Base-by-base conservation (phyloP, 768 basidiomycete species). In the Trametopsis cervina region DNA sequence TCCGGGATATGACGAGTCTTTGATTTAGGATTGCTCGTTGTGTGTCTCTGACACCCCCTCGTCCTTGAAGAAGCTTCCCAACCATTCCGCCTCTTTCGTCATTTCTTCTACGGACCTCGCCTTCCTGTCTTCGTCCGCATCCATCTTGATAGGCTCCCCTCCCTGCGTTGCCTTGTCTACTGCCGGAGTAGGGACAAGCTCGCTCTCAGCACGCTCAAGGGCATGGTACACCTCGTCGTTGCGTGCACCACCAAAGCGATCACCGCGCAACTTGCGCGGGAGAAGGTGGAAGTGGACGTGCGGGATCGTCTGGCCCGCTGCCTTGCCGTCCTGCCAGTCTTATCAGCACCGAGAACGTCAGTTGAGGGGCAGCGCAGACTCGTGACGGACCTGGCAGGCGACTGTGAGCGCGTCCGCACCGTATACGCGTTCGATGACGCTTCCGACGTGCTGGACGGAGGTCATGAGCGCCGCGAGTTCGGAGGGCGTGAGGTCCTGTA, bases 241-340 rank as follows among this genome's bases (percentile, higher is more conserved):
- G 46, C 67, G 68, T 11, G 55, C 45, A 11, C 77, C 70, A 11
- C 77, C 70, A 60, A 88, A 90, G 18, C 66, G 69, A 64, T 90
- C 88, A 10, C 83, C 83, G 40, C 69, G 71, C 25, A 74, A 68
- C 59, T 82, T 82, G 2, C 95, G 81, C 18, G 96, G 96, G 4
- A 99, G 67, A 23, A 98, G 66, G 62, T 99, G 96, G 56, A 96
- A 85, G 66, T 99, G 96, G n/a, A 97, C 90, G 60, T 98, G 96
- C 1, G 89, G 81, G n/a, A 91, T 80, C 4, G 76, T 76, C 65
- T 86, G 84, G 0, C 92, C 93, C 1, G 93, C 88, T 12, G 86
- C 88, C 52, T 74, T 75, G 11, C 94, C 93, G 59, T 97, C 92
- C 89, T 92, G 57, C 12, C 37, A 7, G 42, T n/a, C 9, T 17